These are phyloP conservation scores for Monosporascus sp. DNA, from an alignment of 2,329 filamentous ascomycete genomes.

Conservation along the genomic window DNA sequence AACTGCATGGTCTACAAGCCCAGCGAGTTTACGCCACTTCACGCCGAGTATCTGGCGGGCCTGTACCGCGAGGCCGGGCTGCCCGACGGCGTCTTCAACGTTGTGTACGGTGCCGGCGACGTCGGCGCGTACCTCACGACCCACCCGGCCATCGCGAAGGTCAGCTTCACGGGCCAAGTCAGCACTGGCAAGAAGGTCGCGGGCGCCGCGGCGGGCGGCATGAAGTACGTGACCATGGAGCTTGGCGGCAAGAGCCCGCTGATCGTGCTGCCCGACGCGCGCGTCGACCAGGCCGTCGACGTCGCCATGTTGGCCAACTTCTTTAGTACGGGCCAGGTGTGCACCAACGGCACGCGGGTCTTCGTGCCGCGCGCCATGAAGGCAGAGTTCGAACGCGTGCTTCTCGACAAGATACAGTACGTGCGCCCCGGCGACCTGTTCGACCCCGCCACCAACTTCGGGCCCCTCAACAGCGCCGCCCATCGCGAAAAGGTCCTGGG, in stretches of 20 bases:
- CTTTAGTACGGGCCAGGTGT: conserved; percentile 85
- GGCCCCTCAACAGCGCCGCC: conserved; percentile 68
- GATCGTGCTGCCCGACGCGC: conserved; percentile 73
- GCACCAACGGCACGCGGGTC: conserved; percentile 86
- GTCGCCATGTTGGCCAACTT: conserved; percentile 93
- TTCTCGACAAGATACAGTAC: conserved; percentile 65
- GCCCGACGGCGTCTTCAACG: conserved; percentile 79
- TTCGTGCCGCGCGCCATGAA: conserved; percentile 69
- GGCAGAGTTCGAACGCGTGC: conserved; percentile 57
- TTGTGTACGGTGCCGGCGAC: conserved; percentile 74
- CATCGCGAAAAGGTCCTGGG: conserved; percentile 73
- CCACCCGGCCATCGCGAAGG: conserved; percentile 71
- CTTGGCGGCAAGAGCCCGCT: conserved; percentile 82
- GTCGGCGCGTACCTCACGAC: conserved; percentile 70
- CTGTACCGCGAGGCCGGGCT: conserved; percentile 75
- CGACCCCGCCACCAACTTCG: conserved; percentile 72
- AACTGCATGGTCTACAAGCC: conserved; percentile 92
- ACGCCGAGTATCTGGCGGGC: conserved; percentile 68
- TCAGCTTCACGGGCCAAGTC: conserved; percentile 86
- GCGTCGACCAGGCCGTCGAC: conserved; percentile 75
- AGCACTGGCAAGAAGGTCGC: conserved; percentile 79
- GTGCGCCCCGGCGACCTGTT: conserved; percentile 69
- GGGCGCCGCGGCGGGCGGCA: conserved; percentile 63
- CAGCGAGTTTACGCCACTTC: conserved; percentile 81
- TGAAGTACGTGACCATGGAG: conserved; percentile 93